phyloP scores from a whole-genome alignment of 2,329 filamentous ascomycete genomes.

The Fusarium musae region DNA sequence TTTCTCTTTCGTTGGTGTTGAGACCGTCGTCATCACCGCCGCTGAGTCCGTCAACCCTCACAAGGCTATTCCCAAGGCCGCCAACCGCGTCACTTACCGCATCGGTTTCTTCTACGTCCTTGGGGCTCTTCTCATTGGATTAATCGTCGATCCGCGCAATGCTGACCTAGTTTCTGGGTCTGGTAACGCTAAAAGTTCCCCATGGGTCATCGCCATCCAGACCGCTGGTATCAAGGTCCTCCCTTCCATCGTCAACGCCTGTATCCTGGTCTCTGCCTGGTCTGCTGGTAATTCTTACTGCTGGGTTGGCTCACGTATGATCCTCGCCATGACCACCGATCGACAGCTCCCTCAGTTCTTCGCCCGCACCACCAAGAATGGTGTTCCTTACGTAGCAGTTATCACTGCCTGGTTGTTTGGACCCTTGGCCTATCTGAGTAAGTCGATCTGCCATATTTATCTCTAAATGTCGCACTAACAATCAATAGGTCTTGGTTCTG shows the following conservation, averaged over 20 bases:
- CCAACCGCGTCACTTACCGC: constrained; percentile 67
- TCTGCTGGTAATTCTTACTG: constrained; percentile 69
- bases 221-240: constrained; percentile 71
- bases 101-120: constrained; percentile 71
- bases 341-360: constrained; percentile 74
- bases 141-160: constrained; percentile 72
- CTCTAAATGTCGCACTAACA: accelerated
- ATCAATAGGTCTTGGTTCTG: constrained; percentile 30
- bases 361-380: constrained; percentile 67
- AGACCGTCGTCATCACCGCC: constrained; percentile 62
- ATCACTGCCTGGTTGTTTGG: constrained; percentile 68
- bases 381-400: constrained; percentile 68
- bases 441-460: constrained; percentile 46
- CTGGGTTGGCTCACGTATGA: constrained; percentile 68
- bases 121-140: constrained; percentile 66
- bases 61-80: constrained; percentile 71
- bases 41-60: constrained; percentile 71
- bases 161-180: constrained; percentile 58
- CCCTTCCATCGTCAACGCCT: constrained; percentile 74
- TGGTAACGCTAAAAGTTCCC: constrained; percentile 63
- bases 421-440: constrained; percentile 76
- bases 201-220: constrained; percentile 77
- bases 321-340: constrained; percentile 74
- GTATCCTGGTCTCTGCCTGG: constrained; percentile 73
- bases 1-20: constrained; percentile 62